Percentiles rank a stretch among this genome's conserved stretches.
Conservation (phyloP, 306 rosid species). For the Fagus crenata region DNA sequence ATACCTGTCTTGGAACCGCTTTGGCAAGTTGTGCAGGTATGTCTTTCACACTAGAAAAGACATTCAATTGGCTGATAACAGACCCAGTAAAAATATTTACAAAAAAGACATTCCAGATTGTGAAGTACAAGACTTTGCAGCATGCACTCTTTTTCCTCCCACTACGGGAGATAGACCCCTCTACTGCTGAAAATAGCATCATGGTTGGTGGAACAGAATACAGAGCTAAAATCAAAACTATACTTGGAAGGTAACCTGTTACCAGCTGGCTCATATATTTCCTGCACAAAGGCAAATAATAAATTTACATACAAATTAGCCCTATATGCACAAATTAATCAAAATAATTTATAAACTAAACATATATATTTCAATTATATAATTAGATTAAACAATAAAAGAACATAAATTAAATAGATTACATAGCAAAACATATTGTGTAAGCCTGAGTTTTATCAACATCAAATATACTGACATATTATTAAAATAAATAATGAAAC, state of each 20-base stretch:
- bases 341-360: too few relatives aligned
- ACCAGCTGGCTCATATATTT: constrained; percentile 59
- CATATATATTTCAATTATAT: too few relatives aligned
- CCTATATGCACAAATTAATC: too few relatives aligned
- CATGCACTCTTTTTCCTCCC: constrained; percentile 87
- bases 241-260: constrained; percentile 96
- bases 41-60: constrained; percentile 69
- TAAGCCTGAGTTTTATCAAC: too few relatives aligned
- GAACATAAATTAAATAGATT: too few relatives aligned
- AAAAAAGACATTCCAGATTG: constrained; percentile 94
- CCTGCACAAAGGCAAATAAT: constrained; percentile 44
- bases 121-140: constrained; percentile 78
- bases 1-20: constrained; percentile 88
- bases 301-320: constrained; percentile 19
- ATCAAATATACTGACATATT: too few relatives aligned
- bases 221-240: constrained; percentile 65
- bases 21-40: constrained; percentile 77
- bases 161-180: constrained; percentile 89
- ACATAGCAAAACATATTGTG: too few relatives aligned
- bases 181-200: constrained; percentile 75
- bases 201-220: constrained; percentile 71
- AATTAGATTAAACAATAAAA: too few relatives aligned
- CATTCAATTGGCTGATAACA: constrained; percentile 53
- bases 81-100: constrained; percentile 86
- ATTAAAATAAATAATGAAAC: too few relatives aligned